These are phyloP conservation scores for Cutaneotrichosporon cutaneum DNA, from an alignment of 1,284 basidiomycete species.

Conservation along the genomic window DNA sequence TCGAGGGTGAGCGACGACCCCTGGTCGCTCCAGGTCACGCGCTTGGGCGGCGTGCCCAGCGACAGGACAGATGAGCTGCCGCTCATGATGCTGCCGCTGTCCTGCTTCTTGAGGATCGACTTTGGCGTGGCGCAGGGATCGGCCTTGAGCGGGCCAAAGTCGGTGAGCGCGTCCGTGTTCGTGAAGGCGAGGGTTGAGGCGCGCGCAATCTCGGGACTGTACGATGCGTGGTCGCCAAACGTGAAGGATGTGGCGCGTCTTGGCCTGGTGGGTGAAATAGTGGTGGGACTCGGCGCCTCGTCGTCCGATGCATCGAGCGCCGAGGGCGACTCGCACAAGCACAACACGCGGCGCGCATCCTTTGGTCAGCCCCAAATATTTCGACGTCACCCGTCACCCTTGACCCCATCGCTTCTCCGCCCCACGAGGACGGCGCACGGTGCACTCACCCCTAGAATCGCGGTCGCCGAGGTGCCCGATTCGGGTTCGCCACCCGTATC, in stretches of 20 bases:
- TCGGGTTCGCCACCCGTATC: no score
- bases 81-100: neutral
- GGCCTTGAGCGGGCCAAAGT: neutral
- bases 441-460: neutral
- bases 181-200: neutral
- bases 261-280: neutral
- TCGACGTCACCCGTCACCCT: neutral
- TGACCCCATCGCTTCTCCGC: neutral
- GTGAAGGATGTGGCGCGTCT: neutral
- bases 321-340: slow-evolving; percentile 3
- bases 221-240: neutral
- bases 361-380: neutral
- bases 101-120: slow-evolving; percentile 5
- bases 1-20: neutral
- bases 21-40: slow-evolving; percentile 1
- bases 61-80: neutral
- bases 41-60: neutral
- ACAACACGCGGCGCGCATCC: no score
- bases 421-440: neutral
- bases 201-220: neutral
- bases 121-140: neutral
- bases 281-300: neutral
- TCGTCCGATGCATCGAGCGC: neutral
- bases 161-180: neutral
- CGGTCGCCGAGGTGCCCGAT: neutral